A percentile compares a stretch with the other conserved stretches of the same genome.
Conservation (phyloP, 768 basidiomycete species). For the Boletellus ananiceps region DNA sequence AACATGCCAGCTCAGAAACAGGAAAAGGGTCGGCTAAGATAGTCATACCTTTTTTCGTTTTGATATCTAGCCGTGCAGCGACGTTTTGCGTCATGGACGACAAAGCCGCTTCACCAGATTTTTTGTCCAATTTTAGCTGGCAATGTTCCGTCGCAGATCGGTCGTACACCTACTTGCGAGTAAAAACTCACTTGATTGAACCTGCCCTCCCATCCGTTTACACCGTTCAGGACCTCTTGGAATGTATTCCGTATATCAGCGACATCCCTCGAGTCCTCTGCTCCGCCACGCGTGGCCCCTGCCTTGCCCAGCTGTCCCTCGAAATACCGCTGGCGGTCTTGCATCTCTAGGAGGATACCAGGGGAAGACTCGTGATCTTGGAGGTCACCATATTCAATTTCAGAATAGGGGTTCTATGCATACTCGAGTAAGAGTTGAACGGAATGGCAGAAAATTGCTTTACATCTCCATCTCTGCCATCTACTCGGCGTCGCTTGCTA, state of each 20-base stretch:
- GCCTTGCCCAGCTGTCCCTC: slow-evolving; percentile 52
- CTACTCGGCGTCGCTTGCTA: slow-evolving; percentile 56
- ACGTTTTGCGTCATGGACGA: slow-evolving; percentile 78
- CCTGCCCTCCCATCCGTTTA: slow-evolving; percentile 53
- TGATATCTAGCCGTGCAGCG: slow-evolving; percentile 61
- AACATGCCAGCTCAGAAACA: neutral
- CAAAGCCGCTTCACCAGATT: slow-evolving; percentile 64
- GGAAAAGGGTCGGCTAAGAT: neutral
- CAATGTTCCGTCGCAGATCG: neutral
- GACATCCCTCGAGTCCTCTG: slow-evolving; percentile 20
- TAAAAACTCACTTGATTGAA: slow-evolving; percentile 48
- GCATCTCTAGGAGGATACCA: slow-evolving; percentile 83
- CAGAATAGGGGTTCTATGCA: slow-evolving; percentile 36
- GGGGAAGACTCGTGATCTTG: slow-evolving; percentile 59
- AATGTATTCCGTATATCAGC: slow-evolving; percentile 48
- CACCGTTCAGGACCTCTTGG: slow-evolving; percentile 41
- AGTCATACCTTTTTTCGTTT: slow-evolving; percentile 56
- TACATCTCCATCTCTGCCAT: slow-evolving; percentile 43
- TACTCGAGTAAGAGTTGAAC: neutral
- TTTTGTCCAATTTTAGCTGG: slow-evolving; percentile 66
- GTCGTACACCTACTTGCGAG: neutral
- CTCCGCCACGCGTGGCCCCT: slow-evolving; percentile 3
- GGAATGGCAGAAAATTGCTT: slow-evolving; percentile 1
- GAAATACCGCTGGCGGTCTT: slow-evolving; percentile 78
- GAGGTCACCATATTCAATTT: slow-evolving; percentile 85